A percentile compares a stretch with the other conserved stretches of the same genome.
These are phyloP conservation scores for Pelargonium australe DNA, from an alignment of 441 rosid genomes.

Conservation along the genomic window DNA sequence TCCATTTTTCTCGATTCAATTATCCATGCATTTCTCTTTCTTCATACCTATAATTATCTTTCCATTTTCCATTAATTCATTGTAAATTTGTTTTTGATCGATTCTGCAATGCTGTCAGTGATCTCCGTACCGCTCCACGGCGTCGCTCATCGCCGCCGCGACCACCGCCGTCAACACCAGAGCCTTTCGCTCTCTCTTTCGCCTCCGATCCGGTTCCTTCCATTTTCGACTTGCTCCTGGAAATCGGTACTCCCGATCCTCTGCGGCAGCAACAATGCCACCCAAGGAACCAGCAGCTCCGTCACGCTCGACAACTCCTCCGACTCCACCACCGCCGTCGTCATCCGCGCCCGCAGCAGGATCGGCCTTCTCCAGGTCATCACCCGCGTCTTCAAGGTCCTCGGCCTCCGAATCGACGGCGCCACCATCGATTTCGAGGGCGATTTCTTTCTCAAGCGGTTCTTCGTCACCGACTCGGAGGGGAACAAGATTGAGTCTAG, in stretches of 20 bases:
- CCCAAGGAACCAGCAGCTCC: conserved; percentile 11
- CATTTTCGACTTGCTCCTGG: neutral
- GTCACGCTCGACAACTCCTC: conserved; percentile 19
- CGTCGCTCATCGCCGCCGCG: neutral
- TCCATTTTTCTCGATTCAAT: too few relatives aligned
- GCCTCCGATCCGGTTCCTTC: neutral
- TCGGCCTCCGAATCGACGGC: conserved; percentile 33
- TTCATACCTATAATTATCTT: too few relatives aligned
- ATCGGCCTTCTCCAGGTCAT: conserved; percentile 42
- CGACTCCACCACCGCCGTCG: conserved; percentile 23
- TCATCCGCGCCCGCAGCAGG: conserved; percentile 37
- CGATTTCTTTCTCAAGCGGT: conserved; percentile 28
- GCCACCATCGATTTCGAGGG: conserved; percentile 32
- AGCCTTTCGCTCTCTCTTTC: neutral
- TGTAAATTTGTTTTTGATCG: too few relatives aligned
- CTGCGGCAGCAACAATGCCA: neutral
- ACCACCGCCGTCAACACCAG: neutral
- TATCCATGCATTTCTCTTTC: too few relatives aligned
- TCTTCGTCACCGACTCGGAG: conserved; percentile 32
- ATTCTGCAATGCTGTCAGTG: neutral
- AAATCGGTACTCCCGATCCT: neutral
- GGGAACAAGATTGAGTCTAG: conserved; percentile 33
- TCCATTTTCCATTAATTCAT: neutral
- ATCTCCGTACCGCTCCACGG: neutral
- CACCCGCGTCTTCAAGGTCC: conserved; percentile 34